phyloP scores from a whole-genome alignment of 371 early-diverging fungal species.

The Rhizopus microsporus region DNA sequence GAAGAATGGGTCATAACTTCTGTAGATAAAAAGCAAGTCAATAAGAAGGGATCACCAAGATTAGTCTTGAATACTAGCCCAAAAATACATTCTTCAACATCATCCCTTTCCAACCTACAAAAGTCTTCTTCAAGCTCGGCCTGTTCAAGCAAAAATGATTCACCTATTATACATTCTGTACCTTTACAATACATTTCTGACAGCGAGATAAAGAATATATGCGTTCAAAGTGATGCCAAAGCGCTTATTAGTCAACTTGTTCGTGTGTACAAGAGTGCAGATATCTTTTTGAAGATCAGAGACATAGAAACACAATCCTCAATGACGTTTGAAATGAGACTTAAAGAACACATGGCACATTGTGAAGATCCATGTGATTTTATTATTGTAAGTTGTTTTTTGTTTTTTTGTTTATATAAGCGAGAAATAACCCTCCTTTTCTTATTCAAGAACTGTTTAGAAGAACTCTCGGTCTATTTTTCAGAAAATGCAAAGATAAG shows the following conservation, averaged over 20 bases:
- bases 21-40: background rate
- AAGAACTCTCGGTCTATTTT: slow-evolving; percentile 19
- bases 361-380: slow-evolving; percentile 35
- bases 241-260: slow-evolving; percentile 24
- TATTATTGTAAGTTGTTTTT: slow-evolving; percentile 27
- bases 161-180: background rate
- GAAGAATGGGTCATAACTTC: slow-evolving; percentile 41
- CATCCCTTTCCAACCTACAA: background rate
- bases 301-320: slow-evolving; percentile 34
- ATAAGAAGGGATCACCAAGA: background rate
- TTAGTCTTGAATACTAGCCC: slow-evolving; percentile 3
- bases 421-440: background rate
- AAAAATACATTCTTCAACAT: background rate
- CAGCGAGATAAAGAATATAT: slow-evolving; percentile 26
- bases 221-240: slow-evolving; percentile 23
- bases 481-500: slow-evolving; percentile 20
- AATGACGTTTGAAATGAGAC: slow-evolving; percentile 24
- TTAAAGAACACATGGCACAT: slow-evolving; percentile 27
- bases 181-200: slow-evolving; percentile 24
- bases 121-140: background rate
- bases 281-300: slow-evolving; percentile 33
- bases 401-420: background rate
- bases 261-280: slow-evolving; percentile 33
- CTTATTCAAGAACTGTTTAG: slow-evolving; percentile 13
- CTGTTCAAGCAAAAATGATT: background rate